phyloP scores from a whole-genome alignment of 768 basidiomycete genomes.

The Tubosaeta sp. region DNA sequence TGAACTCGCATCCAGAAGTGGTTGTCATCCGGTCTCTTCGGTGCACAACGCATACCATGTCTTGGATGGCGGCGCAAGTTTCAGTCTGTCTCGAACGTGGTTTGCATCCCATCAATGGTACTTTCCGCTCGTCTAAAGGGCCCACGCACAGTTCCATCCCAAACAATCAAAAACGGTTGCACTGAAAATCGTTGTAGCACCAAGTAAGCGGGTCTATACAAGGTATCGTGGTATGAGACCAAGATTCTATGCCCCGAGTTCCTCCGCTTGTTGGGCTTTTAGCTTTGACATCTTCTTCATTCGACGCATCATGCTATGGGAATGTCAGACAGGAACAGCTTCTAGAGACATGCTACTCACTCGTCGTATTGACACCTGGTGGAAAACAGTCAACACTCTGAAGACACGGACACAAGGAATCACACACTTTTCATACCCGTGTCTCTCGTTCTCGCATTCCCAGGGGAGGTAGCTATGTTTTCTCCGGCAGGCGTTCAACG shows the following conservation, averaged over 20 bases:
- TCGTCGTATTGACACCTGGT: conserved; percentile 91
- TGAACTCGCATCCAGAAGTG: too few relatives aligned
- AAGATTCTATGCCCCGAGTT: conserved; percentile 30
- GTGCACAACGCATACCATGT: too few relatives aligned
- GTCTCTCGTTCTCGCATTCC: conserved; percentile 89
- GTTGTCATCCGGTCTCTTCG: too few relatives aligned
- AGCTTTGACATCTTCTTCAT: conserved; percentile 81
- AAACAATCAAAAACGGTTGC: too few relatives aligned
- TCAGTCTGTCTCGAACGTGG: too few relatives aligned
- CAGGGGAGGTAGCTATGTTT: conserved; percentile 79
- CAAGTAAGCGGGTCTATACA: conserved; percentile 8
- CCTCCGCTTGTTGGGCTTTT: conserved; percentile 47
- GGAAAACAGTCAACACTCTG: conserved; percentile 4
- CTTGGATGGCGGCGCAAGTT: too few relatives aligned
- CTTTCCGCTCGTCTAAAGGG: too few relatives aligned
- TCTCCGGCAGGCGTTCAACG: conserved; percentile 82
- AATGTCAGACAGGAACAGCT: not conserved
- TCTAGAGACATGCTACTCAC: conserved; percentile 44
- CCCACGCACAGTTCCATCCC: too few relatives aligned
- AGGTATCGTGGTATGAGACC: conserved; percentile 12
- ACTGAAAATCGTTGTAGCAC: not conserved
- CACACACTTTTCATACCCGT: conserved; percentile 78
- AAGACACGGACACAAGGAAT: not conserved
- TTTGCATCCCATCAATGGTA: too few relatives aligned
- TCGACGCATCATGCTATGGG: conserved; percentile 71